Percentiles rank a stretch among this genome's conserved stretches.
phyloP scores from a whole-genome alignment of 768 basidiomycete genomes.

The Leccinum subtestaceum region DNA sequence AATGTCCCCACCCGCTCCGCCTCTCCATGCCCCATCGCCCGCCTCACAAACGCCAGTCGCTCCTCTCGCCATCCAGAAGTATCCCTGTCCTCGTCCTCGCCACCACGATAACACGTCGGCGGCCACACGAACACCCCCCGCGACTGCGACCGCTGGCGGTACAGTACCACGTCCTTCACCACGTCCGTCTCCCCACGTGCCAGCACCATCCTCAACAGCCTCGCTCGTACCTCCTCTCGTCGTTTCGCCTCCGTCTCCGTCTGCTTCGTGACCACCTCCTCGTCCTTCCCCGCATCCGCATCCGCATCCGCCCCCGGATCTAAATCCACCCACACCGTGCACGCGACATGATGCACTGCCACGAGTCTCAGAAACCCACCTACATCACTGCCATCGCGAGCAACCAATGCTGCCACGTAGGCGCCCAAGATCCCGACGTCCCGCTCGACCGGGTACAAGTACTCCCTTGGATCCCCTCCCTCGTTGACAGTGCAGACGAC shows the following conservation, averaged over 20 bases:
- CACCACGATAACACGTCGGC: constrained; percentile 48
- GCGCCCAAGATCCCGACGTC: constrained; percentile 59
- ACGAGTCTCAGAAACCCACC: constrained; percentile 63
- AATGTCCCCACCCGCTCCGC: constrained; percentile 15
- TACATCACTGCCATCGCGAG: constrained; percentile 32
- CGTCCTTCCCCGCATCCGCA: constrained; percentile 1
- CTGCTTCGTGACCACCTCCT: constrained; percentile 16
- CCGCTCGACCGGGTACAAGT: constrained; percentile 68
- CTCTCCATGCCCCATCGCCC: constrained; percentile 3
- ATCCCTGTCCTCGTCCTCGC: constrained; percentile 9
- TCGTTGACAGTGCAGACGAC: constrained; percentile 37
- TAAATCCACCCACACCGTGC: constrained; percentile 71
- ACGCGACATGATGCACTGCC: constrained; percentile 77
- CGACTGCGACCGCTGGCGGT: constrained; percentile 44
- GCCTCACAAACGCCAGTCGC: constrained; percentile 18
- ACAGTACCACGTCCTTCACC: constrained; percentile 54
- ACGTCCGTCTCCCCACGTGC: constrained; percentile 45
- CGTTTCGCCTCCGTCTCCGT: constrained; percentile 31
- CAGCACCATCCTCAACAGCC: constrained; percentile 51
- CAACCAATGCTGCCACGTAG: constrained; percentile 51
- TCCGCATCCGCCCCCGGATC: constrained; percentile 14
- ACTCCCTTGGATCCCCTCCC: constrained; percentile 48
- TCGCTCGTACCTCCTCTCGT: constrained; percentile 28
- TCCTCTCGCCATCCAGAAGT: constrained; percentile 10
- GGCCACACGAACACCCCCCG: constrained; percentile 40